Base-by-base conservation (phyloP, 2,329 filamentous ascomycete genomes). In the Harringtonia aguacate region DNA sequence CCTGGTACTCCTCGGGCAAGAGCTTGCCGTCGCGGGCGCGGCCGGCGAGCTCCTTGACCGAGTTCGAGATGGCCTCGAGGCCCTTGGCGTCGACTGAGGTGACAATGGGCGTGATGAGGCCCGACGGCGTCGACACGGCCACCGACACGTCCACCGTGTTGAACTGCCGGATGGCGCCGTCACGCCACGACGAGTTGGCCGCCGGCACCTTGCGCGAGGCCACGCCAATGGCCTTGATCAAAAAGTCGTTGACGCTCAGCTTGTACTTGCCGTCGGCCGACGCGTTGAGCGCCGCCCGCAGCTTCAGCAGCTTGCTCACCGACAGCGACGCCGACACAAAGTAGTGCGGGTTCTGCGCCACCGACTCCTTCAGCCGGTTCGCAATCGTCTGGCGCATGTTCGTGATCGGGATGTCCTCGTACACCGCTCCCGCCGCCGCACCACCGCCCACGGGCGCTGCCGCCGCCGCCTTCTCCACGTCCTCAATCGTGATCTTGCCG, bases 301-400 rank as follows among this genome's bases (percentile, higher is more conserved):
- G 88, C 75, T 95, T 97, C 59, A 95, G 73, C 39, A 98, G 85
- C 78, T 97, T 97, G 65, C 74, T 77, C 52, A 98, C 92, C 46
- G 90, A 97, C 61, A 98, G 77, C 55, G 79, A 80, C 58, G 87
- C 84, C 57, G 86, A 86, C 58, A 98, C 90, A 63, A 90, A 98
- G 79, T 94, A 98, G 77, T 97, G 92, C 48, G 92, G 92, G 77
- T 95, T 97, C 68, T 90, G 82, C 66, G 85, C 79, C 65, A 86
- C 77, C 36, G 90, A 97, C 70, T 95, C 77, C 59, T 82, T 81
- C 48, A 98, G 84, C 56, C 92, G 87, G 66, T 70, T 80, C 65
- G 92, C 92, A 64, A 98, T 98, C 54, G 86, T 89, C 80, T 95
- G 97, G 73, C 92, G 89, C 92, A 98, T 98, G 63, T 84, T 84